Percentiles rank a stretch among this genome's conserved stretches.
Conservation (phyloP, 768 basidiomycete species). For the Coprinopsis cinerea region DNA sequence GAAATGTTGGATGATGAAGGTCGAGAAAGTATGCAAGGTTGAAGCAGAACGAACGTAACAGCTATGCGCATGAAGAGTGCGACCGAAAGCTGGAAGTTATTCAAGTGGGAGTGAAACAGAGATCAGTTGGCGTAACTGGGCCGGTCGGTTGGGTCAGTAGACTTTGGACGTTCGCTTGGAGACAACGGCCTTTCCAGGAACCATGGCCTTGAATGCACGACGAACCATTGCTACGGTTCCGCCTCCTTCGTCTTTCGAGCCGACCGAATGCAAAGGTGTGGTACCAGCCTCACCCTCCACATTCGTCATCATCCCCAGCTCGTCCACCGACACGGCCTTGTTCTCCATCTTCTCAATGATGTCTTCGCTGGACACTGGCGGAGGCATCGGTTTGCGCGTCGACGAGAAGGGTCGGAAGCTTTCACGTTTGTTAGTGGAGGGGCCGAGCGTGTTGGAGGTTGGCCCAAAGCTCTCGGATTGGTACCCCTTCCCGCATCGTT, state of each 20-base stretch:
- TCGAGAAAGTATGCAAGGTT: too few relatives aligned
- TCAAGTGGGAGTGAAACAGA: too few relatives aligned
- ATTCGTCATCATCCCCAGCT: constrained; percentile 51
- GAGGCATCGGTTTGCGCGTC: constrained; percentile 55
- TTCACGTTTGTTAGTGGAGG: constrained; percentile 23
- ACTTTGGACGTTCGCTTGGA: constrained; percentile 45
- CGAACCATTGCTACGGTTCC: constrained; percentile 52
- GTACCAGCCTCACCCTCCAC: constrained; percentile 56
- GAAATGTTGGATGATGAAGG: too few relatives aligned
- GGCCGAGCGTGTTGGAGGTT: constrained; percentile 27
- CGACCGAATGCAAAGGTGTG: constrained; percentile 22
- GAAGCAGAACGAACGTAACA: too few relatives aligned
- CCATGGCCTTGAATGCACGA: constrained; percentile 73
- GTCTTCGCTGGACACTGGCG: constrained; percentile 68
- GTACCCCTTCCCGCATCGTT: constrained; percentile 74
- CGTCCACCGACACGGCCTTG: constrained; percentile 51
- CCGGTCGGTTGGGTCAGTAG: too few relatives aligned
- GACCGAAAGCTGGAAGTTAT: too few relatives aligned
- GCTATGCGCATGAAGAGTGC: too few relatives aligned
- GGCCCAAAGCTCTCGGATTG: constrained; percentile 57
- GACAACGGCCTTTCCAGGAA: constrained; percentile 53
- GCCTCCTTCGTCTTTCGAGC: constrained; percentile 37
- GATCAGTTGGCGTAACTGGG: too few relatives aligned
- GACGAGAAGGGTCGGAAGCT: constrained; percentile 41
- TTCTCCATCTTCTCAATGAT: constrained; percentile 23